These are phyloP conservation scores for Tetrahymena malaccensis DNA, from an alignment of 73 alveolate genomes.

Conservation along the genomic window DNA sequence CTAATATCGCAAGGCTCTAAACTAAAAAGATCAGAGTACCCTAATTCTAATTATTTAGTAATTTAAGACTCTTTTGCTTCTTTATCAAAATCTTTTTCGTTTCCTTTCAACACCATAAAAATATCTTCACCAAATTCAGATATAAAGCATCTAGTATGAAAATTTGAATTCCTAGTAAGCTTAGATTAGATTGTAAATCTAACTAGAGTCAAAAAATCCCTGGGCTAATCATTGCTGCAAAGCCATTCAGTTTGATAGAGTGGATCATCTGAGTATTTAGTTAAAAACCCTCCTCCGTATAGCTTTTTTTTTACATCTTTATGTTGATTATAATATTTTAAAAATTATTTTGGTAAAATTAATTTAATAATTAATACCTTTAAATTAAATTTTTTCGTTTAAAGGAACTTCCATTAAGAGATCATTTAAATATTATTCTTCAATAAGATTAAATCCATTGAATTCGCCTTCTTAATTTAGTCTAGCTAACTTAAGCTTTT, in stretches of 20 bases:
- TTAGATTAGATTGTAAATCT: conserved; percentile 17
- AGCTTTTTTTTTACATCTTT: conserved; percentile 4
- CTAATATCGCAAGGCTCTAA: conserved; percentile 23
- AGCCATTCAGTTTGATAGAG: conserved; percentile 16
- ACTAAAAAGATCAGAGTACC: conserved; percentile 24
- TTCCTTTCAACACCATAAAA: conserved; percentile 16
- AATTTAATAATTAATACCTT: neutral
- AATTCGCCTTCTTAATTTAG: neutral
- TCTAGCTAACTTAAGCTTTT: neutral
- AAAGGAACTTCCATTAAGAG: neutral
- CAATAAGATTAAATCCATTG: neutral
- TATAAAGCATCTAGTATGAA: conserved; percentile 20
- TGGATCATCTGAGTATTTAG: neutral
- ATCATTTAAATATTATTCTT: neutral
- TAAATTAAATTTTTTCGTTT: neutral
- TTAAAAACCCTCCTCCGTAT: conserved; percentile 19
- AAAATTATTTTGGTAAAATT: neutral
- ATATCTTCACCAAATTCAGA: conserved; percentile 23
- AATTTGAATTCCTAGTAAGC: conserved; percentile 8
- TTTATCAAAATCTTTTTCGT: conserved; percentile 3
- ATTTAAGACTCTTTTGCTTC: neutral
- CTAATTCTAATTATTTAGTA: conserved; percentile 30
- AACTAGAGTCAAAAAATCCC: conserved; percentile 21
- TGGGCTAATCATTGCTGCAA: conserved; percentile 16
- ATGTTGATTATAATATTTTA: neutral